These are phyloP conservation scores for Nakazawaea sp. DNA, from an alignment of 805 yeast species.

Conservation along the genomic window DNA sequence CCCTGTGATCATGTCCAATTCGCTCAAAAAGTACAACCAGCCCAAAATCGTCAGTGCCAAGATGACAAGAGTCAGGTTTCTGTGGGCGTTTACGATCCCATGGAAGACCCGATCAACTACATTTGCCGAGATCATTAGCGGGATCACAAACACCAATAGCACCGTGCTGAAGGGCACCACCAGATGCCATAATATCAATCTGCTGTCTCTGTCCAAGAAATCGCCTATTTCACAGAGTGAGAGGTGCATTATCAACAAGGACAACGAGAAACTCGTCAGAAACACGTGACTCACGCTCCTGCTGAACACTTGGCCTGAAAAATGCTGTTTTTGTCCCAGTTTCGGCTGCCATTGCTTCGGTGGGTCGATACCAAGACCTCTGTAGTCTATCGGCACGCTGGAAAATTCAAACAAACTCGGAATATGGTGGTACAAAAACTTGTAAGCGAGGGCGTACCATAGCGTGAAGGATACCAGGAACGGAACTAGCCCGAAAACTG, in stretches of 20 bases:
- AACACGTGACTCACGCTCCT: conserved; percentile 9
- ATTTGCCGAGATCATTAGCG: conserved; percentile 26
- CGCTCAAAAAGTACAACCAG: conserved; percentile 13
- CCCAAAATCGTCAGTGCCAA: conserved; percentile 5
- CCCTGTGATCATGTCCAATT: conserved; percentile 32
- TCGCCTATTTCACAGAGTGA: conserved; percentile 22
- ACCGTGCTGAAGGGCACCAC: conserved; percentile 32
- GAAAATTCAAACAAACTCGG: conserved; percentile 13
- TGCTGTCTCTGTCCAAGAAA: conserved; percentile 17
- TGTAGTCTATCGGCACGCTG: conserved; percentile 7
- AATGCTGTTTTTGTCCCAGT: background rate
- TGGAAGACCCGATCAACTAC: too few relatives aligned
- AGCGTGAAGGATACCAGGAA: conserved; percentile 7
- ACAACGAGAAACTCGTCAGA: conserved; percentile 17
- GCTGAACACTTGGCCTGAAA: background rate
- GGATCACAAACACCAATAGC: conserved; percentile 34
- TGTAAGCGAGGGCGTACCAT: conserved; percentile 6
- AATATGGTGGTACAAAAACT: conserved; percentile 8
- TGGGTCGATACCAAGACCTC: conserved; percentile 9
- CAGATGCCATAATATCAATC: conserved; percentile 29
- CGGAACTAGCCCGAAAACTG: conserved; percentile 13
- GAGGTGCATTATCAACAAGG: conserved; percentile 20
- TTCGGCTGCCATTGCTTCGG: conserved; percentile 14
- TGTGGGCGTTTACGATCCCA: conserved; percentile 14
- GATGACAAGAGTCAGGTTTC: conserved; percentile 6